phyloP scores from a whole-genome alignment of 352 stramenopile genomes.

The Globisporangium abappressorium region DNA sequence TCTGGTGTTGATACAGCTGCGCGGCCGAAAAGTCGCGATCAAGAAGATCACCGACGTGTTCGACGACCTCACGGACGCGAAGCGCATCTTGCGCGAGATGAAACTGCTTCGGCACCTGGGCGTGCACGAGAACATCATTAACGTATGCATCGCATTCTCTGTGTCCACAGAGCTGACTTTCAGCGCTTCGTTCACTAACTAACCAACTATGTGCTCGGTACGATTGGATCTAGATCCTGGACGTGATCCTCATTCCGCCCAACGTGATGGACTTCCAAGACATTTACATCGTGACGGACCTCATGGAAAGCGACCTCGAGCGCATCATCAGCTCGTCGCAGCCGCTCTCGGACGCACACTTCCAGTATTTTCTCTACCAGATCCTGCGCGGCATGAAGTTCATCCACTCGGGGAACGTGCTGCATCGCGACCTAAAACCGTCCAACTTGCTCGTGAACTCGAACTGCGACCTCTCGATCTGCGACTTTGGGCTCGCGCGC shows the following conservation, averaged over 20 bases:
- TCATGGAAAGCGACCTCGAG: conserved; percentile 92
- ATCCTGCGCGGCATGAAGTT: conserved; percentile 96
- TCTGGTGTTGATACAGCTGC: conserved; percentile 36
- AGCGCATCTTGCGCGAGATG: conserved; percentile 92
- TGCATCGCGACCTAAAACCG: conserved; percentile 87
- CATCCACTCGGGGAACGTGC: conserved; percentile 96
- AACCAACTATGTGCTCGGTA: background rate
- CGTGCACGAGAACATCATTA: conserved; percentile 91
- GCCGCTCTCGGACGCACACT: conserved; percentile 82
- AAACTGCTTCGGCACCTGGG: conserved; percentile 91
- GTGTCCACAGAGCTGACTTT: background rate
- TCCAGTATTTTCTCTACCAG: conserved; percentile 90
- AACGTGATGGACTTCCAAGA: conserved; percentile 87
- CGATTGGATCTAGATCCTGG: conserved; percentile 54
- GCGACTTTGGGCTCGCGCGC: conserved; percentile 91
- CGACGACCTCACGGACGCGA: conserved; percentile 90
- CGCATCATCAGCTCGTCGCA: conserved; percentile 89
- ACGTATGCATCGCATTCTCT: conserved; percentile 30
- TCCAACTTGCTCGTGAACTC: conserved; percentile 89
- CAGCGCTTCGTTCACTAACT: background rate
- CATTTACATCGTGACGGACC: conserved; percentile 91
- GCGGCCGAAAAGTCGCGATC: conserved; percentile 85
- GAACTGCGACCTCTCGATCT: conserved; percentile 89
- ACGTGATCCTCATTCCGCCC: conserved; percentile 77
- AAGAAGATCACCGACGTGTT: conserved; percentile 94